Evolutionary conservation across 441 rosid genomes (phyloP), one percentile per base, ranked within the genome.

Genomic region (Adansonia grandidieri): DNA sequence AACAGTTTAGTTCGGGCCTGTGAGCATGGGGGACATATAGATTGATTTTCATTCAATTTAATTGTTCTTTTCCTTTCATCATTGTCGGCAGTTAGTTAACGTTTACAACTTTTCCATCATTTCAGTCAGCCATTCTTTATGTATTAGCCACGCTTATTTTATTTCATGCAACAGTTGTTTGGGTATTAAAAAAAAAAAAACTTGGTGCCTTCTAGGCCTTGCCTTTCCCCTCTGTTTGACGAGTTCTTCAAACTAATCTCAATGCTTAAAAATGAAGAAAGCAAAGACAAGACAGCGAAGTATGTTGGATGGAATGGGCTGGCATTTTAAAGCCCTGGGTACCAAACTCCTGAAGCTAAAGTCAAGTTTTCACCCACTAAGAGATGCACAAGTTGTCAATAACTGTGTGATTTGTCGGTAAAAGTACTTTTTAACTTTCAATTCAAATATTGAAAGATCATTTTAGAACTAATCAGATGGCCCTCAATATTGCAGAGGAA

Each of bases 211-310:
- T 2, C 22, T 19, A 37, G 40, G 40, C 40, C 8, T 40, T 22
- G 65, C 40, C 11, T 61, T 61, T 24, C 42, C n/a, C 9, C 4
- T 24, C 42, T 61, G 66, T 61, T 61, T 28, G 66, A 61, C 1
- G 42, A 61, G n/a, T 24, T 61, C 66, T 37, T 37, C 40, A 37
- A 61, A 51, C 28, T 2, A 20, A 37, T 48, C 28, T 44, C 15
- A 45, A 54, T 45, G 8, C 74, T 54, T 56, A 37, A 11, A 45
- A 74, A n/a, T n/a, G 11, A 54, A 22, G 44, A 56, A 79, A 51
- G 54, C 48, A n/a, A 22, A 15, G 22, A 22, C 17, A 56, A 19
- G 60, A 56, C 60, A 56, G 60, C 22, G n/a, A n/a, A n/a, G 60
- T 6, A n/a, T 15, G 6, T 6, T n/a, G 60, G 9, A 56, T 56